Base-by-base conservation (phyloP, 306 rosid species). In the Begonia fuchsioides region DNA sequence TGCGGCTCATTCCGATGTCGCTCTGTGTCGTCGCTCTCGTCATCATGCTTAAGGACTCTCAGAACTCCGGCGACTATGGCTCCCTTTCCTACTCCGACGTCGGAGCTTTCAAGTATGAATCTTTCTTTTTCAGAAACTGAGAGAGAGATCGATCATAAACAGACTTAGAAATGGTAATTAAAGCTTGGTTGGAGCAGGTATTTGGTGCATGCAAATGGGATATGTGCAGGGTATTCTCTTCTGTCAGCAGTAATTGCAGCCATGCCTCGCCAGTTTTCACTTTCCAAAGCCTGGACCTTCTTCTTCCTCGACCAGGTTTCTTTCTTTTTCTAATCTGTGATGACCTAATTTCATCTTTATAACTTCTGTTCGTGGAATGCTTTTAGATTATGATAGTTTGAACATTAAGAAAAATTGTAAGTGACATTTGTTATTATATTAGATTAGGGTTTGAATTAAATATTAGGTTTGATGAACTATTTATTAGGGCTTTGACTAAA, bases 271-370 rank as follows among this genome's bases (percentile, higher is more conserved):
- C 72, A 86, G n/a, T 58, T 61, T 20, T 70, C 75, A 20, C 44
- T 58, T 62, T 51, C 74, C 38, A 65, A 71, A 39, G 95, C 95
- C 52, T 88, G 97, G 97, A 68, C 93, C 68, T 63, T 84, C 76
- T 84, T 88, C 53, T 55, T 76, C 54, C 75, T 88, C n/a, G 97
- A 88, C 64, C 95, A 88, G 87, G 96, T 86, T n/a, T n/a, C n/a
- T 41, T 41, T 10, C 12, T n/a, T 41, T 41, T 10, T 41, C 45
- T 41, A 2, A n/a, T 10, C 12, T 41, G 1, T 10, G 12, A 5
- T 10, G 6, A 10, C 14, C 14, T n/a, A 11, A n/a, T 1, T 41
- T 41, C 3, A n/a, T 10, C 0, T 41, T 11, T 10, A n/a, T 41
- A 10, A 0, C 12, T 11, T 7, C n/a, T 41, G 12, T 10, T 41